Percentiles rank a stretch among this genome's conserved stretches.
Evolutionary conservation across 805 yeast species (phyloP).

Genomic region (Starmerella scarabaei): DNA sequence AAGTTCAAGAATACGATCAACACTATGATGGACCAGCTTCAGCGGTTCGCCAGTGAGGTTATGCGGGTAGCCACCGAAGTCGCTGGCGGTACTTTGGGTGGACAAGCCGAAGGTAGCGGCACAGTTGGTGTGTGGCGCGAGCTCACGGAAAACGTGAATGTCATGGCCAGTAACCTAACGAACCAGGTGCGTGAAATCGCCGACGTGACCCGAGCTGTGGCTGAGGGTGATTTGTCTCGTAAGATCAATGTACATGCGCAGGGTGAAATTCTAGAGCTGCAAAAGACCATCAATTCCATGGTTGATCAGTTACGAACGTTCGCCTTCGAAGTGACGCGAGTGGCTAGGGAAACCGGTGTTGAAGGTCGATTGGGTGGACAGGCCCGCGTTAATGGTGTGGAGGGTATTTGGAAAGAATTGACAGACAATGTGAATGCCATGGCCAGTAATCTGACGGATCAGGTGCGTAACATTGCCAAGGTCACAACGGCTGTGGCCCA

Average conservation of each 20-base stretch:
- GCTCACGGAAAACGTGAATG: constrained; percentile 73
- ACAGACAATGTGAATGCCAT: constrained; percentile 81
- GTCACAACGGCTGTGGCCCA: constrained; percentile 81
- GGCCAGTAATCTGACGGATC: constrained; percentile 80
- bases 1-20: constrained; percentile 72
- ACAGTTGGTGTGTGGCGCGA: constrained; percentile 83
- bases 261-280: constrained; percentile 75
- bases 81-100: constrained; percentile 81
- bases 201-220: constrained; percentile 80
- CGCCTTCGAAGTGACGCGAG: constrained; percentile 76
- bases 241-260: constrained; percentile 85
- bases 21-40: constrained; percentile 79
- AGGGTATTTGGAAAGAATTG: constrained; percentile 78
- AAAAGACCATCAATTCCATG: constrained; percentile 79
- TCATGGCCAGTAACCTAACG: constrained; percentile 79
- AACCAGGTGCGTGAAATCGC: constrained; percentile 85
- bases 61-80: constrained; percentile 81
- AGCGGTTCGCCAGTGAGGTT: constrained; percentile 67
- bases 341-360: constrained; percentile 81
- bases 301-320: constrained; percentile 73
- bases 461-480: constrained; percentile 75
- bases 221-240: constrained; percentile 69
- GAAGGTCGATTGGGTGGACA: constrained; percentile 84
- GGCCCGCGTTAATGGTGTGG: constrained; percentile 64
- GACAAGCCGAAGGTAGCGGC: constrained; percentile 75